Evolutionary conservation across 345 rosid species (phyloP).

Genomic region (Leavenworthia alabamica): DNA sequence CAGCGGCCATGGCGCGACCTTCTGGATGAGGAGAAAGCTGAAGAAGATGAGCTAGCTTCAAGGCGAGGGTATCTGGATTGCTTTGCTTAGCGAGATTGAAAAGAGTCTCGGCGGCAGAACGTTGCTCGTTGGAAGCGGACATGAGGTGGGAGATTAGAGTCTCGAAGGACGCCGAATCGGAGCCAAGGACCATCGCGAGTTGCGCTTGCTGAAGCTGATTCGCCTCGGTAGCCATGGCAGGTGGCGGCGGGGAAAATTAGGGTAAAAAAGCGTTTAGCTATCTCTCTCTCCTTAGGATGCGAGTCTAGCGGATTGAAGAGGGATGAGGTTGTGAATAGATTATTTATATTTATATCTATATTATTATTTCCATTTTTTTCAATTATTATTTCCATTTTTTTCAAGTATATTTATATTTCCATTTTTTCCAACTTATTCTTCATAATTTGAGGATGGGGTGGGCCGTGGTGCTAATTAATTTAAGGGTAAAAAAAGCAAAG

Average conservation of each 20-base stretch:
- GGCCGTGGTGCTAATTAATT: constrained; percentile 15
- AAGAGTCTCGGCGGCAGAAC: constrained; percentile 75
- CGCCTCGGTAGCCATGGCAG: constrained; percentile 68
- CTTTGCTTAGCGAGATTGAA: constrained; percentile 88
- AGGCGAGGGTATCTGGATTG: constrained; percentile 76
- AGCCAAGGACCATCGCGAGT: constrained; percentile 71
- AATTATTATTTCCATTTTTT: no score
- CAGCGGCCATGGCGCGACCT: constrained; percentile 88
- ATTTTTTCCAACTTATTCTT: constrained; percentile 1
- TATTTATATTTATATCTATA: no score
- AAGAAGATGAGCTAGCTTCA: constrained; percentile 79
- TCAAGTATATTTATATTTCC: no score
- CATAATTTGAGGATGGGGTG: constrained; percentile 29
- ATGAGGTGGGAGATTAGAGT: constrained; percentile 76
- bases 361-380: no score
- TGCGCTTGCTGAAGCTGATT: constrained; percentile 75
- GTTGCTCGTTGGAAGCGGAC: constrained; percentile 92
- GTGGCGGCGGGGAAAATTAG: constrained; percentile 34
- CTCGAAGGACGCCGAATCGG: constrained; percentile 80
- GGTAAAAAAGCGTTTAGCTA: constrained; percentile 15
- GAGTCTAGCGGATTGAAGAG: no score
- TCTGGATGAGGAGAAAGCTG: constrained; percentile 68
- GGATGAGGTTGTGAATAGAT: no score
- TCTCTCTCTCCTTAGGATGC: constrained; percentile 20
- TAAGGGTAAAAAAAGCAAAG: background rate